Evolutionary conservation across 2,329 filamentous ascomycete genomes (phyloP).

Genomic region (Alternaria longipes): DNA sequence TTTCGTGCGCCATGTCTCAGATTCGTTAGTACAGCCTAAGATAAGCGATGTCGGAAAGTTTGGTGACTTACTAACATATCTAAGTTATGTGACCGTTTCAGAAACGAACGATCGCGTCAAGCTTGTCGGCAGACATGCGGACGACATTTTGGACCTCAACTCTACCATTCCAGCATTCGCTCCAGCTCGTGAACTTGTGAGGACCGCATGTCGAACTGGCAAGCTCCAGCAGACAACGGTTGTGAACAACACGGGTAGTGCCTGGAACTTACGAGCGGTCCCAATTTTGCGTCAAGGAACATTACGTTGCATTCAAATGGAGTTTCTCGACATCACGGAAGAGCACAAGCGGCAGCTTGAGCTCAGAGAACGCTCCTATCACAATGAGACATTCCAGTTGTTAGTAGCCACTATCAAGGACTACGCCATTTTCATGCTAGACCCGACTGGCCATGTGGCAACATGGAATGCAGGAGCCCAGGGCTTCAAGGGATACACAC

Average conservation of each 20-base stretch:
- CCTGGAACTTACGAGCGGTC: constrained; percentile 52
- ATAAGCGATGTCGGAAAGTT: background rate
- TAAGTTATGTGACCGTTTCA: constrained; percentile 48
- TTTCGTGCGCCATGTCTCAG: constrained; percentile 60
- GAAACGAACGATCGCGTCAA: constrained; percentile 43
- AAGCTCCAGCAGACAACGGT: constrained; percentile 49
- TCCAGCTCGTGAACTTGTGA: constrained; percentile 50
- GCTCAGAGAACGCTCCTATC: constrained; percentile 56
- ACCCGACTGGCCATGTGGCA: constrained; percentile 63
- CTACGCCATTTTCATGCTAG: constrained; percentile 71
- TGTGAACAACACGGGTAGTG: constrained; percentile 32
- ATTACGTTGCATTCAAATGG: constrained; percentile 56
- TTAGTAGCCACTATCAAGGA: constrained; percentile 69
- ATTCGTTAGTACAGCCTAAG: constrained; percentile 36
- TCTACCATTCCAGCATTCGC: constrained; percentile 50
- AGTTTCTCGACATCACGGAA: constrained; percentile 52
- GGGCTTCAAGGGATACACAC: constrained; percentile 64
- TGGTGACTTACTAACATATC: background rate
- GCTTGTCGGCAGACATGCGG: constrained; percentile 50
- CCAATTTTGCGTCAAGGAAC: constrained; percentile 55
- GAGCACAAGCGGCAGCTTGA: constrained; percentile 47
- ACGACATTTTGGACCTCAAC: constrained; percentile 50
- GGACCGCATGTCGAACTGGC: constrained; percentile 49
- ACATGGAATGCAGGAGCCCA: constrained; percentile 68
- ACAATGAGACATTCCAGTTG: constrained; percentile 67